These are phyloP conservation scores for Tetragonia tetragonoides DNA, from an alignment of 148 eudicot species.

Conservation along the genomic window DNA sequence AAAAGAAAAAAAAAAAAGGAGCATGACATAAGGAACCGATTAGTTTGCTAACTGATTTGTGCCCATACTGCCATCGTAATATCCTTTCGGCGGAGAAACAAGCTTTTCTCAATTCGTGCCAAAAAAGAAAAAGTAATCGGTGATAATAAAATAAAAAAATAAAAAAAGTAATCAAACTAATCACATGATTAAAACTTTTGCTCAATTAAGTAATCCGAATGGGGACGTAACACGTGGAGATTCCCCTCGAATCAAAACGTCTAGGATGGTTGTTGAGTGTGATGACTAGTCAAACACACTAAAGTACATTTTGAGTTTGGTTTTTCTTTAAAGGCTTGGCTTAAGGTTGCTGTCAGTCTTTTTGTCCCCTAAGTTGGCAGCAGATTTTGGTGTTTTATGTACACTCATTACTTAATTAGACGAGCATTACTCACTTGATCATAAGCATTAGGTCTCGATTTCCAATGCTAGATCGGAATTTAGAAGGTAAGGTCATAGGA, in stretches of 20 bases:
- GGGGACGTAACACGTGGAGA: constrained; percentile 25
- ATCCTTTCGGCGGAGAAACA: no score
- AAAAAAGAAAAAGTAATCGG: no score
- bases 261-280: not conserved
- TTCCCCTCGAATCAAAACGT: constrained; percentile 12
- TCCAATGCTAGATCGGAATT: constrained; percentile 17
- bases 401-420: no score
- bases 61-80: no score
- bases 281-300: constrained; percentile 28
- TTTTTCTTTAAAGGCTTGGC: not conserved
- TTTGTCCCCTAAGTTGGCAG: constrained; percentile 19
- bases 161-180: not conserved
- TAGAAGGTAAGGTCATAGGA: constrained; percentile 8
- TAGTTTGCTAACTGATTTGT: no score
- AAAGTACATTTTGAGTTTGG: not conserved
- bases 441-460: constrained; percentile 2
- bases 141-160: no score
- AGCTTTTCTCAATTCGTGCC: no score
- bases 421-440: not conserved
- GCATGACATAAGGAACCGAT: no score
- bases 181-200: constrained; percentile 20
- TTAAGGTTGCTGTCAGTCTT: constrained; percentile 10
- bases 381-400: constrained; percentile 25
- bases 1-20: no score
- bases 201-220: not conserved